Percentiles rank a stretch among this genome's conserved stretches.
phyloP scores from a whole-genome alignment of 805 yeast genomes.

The Metschnikowia noctiluminum region DNA sequence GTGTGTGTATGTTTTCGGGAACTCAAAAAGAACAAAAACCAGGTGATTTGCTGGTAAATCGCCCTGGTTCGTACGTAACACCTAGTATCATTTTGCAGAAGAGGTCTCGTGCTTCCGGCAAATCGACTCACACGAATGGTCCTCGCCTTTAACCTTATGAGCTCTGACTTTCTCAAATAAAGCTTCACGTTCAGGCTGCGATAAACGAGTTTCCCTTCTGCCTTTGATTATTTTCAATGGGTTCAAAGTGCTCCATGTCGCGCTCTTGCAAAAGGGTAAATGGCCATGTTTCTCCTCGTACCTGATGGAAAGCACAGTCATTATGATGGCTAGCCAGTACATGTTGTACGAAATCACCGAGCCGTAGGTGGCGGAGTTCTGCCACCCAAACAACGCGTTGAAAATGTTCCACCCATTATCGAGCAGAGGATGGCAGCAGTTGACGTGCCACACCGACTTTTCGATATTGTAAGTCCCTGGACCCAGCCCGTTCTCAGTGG shows the following conservation, averaged over 20 bases:
- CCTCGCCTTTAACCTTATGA: constrained; percentile 14
- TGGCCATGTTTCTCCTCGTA: constrained; percentile 84
- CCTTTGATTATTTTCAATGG: constrained; percentile 72
- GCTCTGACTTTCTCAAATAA: constrained; percentile 41
- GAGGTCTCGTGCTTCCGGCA: neutral
- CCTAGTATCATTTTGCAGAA: neutral
- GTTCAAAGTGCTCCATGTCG: constrained; percentile 49
- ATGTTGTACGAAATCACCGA: constrained; percentile 84
- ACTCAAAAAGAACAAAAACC: neutral
- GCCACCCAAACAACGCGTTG: constrained; percentile 95
- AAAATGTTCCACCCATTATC: constrained; percentile 95
- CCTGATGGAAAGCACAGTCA: constrained; percentile 56
- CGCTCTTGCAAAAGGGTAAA: constrained; percentile 55
- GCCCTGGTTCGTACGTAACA: neutral
- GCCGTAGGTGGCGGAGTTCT: constrained; percentile 91
- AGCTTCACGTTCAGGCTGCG: constrained; percentile 48
- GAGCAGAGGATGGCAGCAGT: constrained; percentile 84
- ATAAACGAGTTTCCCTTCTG: constrained; percentile 58
- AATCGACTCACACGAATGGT: neutral
- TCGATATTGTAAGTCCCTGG: constrained; percentile 89
- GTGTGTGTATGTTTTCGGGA: too few relatives aligned
- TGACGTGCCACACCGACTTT: constrained; percentile 88
- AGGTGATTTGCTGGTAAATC: neutral
- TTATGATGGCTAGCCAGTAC: constrained; percentile 76
- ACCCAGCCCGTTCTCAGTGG: constrained; percentile 88